Evolutionary conservation across 768 basidiomycete genomes (phyloP), one percentile per base, ranked within the genome.

Genomic region (Gautieria morchelliformis): DNA sequence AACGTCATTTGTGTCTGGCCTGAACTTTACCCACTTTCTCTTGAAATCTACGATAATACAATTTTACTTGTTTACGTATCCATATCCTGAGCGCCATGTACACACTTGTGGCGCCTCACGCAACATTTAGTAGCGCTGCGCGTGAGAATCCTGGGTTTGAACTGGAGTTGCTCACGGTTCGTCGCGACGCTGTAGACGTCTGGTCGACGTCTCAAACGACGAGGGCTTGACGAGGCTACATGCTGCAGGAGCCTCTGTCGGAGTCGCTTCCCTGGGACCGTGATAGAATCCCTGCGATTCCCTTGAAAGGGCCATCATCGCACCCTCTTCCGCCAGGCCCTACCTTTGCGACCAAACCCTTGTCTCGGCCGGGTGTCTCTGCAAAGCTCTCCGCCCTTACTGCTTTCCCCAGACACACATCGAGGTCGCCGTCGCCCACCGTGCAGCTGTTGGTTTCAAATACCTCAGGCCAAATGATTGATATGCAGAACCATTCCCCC

Each of bases 381-480:
- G 72, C 80, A 48, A 78, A 75, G 62, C 68, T 82, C 50, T 75
- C 79, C 62, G 79, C 82, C 40, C 78, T 84, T 48, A 77, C 84
- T 41, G 73, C 81, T 48, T 85, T 83, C 67, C 77, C 84, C 79
- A 83, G 65, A 72, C 78, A 55, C 73, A 75, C 56, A 69, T 74
- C 62, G 69, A 66, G 59, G 61, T 68, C 59, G 60, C 62, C 50
- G 63, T 64, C 72, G 59, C 60, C 68, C 60, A 19, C 69, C 22
- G 17, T 52, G 17, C 35, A 15, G 9, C 51, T n/a, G 32, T 33
- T 33, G 48, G 32, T 30, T 49, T 17, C 27, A 27, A n/a, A 52
- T 32, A 37, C 37, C 6, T 15, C 51, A 24, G 32, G 37, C 40
- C 17, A 49, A 14, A 46, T 47, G 42, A 24, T 56, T 22, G 46